phyloP scores from a whole-genome alignment of 225 moss, liverwort and hornwort genomes.

The Lunularia cruciata region DNA sequence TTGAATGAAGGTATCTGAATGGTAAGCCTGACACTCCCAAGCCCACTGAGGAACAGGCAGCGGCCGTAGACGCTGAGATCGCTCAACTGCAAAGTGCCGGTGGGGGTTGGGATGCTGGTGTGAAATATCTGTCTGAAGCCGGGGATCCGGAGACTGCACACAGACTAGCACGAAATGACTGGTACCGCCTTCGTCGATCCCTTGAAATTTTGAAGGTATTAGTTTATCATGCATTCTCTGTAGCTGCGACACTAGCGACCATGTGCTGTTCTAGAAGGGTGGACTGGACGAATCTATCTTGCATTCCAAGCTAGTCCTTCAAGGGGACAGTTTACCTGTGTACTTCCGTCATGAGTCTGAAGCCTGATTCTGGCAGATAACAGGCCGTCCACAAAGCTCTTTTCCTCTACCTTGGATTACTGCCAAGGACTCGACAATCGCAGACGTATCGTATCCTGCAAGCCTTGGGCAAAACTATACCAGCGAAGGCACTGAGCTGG shows the following conservation, averaged over 20 bases:
- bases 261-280: background rate
- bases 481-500: conserved; percentile 48
- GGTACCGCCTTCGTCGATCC: conserved; percentile 81
- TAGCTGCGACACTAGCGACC: background rate
- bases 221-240: conserved; percentile 9
- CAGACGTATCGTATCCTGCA: background rate
- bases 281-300: background rate
- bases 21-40: conserved; percentile 79
- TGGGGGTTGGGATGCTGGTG: conserved; percentile 66
- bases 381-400: conserved; percentile 64
- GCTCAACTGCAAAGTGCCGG: conserved; percentile 45
- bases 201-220: conserved; percentile 77
- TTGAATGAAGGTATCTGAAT: conserved; percentile 63
- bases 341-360: background rate
- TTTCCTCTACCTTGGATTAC: conserved; percentile 63
- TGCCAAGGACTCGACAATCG: conserved; percentile 27
- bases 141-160: conserved; percentile 68
- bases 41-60: conserved; percentile 55
- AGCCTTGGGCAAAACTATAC: conserved; percentile 31
- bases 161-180: conserved; percentile 71
- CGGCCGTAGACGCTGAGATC: conserved; percentile 54
- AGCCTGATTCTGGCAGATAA: conserved; percentile 48
- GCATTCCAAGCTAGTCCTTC: background rate
- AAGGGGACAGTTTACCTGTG: background rate
- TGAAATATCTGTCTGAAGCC: conserved; percentile 58